Evolutionary conservation across 2,329 filamentous ascomycete species (phyloP).

Genomic region (Calonectria hawksworthii): DNA sequence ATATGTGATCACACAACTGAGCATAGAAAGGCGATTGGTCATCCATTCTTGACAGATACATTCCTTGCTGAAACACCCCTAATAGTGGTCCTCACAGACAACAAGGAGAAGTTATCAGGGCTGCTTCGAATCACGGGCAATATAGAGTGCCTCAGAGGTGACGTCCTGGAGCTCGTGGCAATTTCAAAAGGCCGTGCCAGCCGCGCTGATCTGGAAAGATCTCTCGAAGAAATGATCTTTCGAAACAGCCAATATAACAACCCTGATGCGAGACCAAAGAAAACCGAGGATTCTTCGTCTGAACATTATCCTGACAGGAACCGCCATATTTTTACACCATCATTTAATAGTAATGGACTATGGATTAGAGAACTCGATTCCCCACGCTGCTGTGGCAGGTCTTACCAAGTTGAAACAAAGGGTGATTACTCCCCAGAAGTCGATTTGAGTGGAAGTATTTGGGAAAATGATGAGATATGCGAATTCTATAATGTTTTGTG

Average conservation of each 20-base stretch:
- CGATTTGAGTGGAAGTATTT: neutral
- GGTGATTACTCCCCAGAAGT: neutral
- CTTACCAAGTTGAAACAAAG: slow-evolving; percentile 1
- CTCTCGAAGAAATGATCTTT: neutral
- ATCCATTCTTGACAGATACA: slow-evolving; percentile 3
- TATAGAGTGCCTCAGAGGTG: neutral
- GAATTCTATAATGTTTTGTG: neutral
- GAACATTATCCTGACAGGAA: neutral
- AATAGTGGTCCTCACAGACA: neutral
- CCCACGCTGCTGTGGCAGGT: neutral
- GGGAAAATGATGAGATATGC: neutral
- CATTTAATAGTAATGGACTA: neutral
- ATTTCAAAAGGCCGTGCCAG: neutral
- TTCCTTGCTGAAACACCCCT: neutral
- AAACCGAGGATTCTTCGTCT: neutral
- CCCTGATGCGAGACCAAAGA: neutral
- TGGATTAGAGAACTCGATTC: neutral
- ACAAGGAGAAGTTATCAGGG: neutral
- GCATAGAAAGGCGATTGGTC: neutral
- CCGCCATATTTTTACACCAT: neutral
- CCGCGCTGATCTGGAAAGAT: neutral
- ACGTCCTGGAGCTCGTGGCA: neutral
- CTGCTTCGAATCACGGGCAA: neutral
- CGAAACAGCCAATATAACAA: neutral
- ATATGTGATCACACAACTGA: neutral